Evolutionary conservation across 495 filamentous ascomycete genomes (phyloP).

Genomic region (Penicillium nucicola): DNA sequence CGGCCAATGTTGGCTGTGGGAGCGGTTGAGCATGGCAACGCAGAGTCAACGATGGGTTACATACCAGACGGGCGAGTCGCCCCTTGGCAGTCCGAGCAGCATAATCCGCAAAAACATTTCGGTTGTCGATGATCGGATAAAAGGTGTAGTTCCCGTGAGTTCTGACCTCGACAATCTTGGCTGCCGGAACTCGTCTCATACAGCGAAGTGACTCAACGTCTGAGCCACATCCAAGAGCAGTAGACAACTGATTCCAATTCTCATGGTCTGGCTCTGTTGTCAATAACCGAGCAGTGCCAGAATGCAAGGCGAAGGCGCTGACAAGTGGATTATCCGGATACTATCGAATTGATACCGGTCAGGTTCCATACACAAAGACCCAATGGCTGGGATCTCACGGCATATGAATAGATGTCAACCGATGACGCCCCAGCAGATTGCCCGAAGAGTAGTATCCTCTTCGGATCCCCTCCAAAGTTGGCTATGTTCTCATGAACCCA

Average conservation of each 20-base stretch:
- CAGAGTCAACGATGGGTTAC: neutral
- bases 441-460: conserved; percentile 32
- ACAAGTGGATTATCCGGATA: conserved; percentile 32
- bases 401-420: conserved; percentile 28
- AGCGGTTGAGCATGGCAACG: too few relatives aligned
- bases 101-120: conserved; percentile 10
- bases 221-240: neutral
- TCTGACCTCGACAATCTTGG: neutral
- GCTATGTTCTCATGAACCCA: conserved; percentile 34
- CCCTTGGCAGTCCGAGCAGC: neutral
- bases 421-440: conserved; percentile 31
- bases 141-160: conserved; percentile 6
- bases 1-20: conserved; percentile 1
- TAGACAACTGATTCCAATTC: conserved; percentile 1
- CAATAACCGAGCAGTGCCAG: conserved; percentile 31
- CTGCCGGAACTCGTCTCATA: neutral
- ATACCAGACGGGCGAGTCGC: conserved; percentile 3
- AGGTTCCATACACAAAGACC: neutral
- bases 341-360: neutral
- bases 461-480: conserved; percentile 36
- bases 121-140: conserved; percentile 5
- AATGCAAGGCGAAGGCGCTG: conserved; percentile 43
- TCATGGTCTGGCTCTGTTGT: neutral
- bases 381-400: neutral
- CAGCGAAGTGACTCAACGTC: neutral